Evolutionary conservation across 23 red algal species (phyloP).

Genomic region (Cyanidioschyzon merolae): DNA sequence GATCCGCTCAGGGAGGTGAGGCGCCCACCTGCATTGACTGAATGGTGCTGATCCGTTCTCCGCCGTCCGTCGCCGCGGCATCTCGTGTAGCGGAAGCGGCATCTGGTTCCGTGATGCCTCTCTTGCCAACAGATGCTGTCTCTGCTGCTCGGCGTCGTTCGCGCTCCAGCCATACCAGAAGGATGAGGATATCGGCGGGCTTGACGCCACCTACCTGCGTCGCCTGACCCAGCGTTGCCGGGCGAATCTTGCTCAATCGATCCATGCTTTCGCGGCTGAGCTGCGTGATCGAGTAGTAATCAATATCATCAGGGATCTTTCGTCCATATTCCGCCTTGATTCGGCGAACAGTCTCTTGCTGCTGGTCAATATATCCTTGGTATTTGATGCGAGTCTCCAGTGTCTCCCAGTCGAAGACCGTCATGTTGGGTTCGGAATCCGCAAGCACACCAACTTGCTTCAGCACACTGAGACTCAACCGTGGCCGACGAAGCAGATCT

Average conservation of each 20-base stretch:
- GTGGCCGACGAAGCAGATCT: conserved; percentile 15
- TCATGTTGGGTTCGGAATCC: conserved; percentile 11
- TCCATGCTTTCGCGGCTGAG: conserved; percentile 73
- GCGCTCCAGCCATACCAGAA: conserved; percentile 54
- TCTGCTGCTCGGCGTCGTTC: neutral
- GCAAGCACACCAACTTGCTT: neutral
- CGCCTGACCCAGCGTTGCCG: conserved; percentile 81
- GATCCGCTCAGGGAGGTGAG: too few relatives aligned
- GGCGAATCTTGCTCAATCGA: conserved; percentile 56
- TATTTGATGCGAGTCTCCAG: conserved; percentile 93
- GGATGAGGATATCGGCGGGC: conserved; percentile 71
- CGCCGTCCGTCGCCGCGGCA: too few relatives aligned
- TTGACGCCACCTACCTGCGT: conserved; percentile 82
- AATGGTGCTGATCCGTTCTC: too few relatives aligned
- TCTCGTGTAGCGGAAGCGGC: too few relatives aligned
- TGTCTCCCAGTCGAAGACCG: conserved; percentile 62
- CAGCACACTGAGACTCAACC: neutral
- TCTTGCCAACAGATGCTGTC: too few relatives aligned
- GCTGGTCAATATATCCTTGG: conserved; percentile 75
- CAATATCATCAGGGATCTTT: conserved; percentile 36
- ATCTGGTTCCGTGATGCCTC: too few relatives aligned
- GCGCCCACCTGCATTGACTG: too few relatives aligned
- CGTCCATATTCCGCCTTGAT: conserved; percentile 21
- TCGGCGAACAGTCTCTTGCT: conserved; percentile 57
- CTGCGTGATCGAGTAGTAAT: conserved; percentile 51